Conservation (phyloP, 176 grass and related monocot genomes). For the Aegilops speltoides region DNA sequence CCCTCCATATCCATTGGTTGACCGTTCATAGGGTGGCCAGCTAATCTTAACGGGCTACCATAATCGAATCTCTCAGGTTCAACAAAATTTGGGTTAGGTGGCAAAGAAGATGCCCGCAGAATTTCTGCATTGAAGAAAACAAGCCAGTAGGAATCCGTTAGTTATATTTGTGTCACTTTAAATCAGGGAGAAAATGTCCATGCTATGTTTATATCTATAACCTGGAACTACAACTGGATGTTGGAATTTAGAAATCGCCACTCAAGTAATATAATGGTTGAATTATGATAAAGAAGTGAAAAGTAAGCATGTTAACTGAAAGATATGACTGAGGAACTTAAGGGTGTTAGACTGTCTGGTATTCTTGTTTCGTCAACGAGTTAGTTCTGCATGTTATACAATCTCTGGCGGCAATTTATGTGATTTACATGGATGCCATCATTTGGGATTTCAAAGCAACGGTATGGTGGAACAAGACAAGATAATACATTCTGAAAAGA, state of each 20-base stretch:
- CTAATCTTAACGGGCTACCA: slow-evolving; percentile 70
- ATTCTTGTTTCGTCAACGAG: background rate
- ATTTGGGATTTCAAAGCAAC: background rate
- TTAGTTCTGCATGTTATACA: background rate
- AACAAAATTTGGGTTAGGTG: slow-evolving; percentile 69
- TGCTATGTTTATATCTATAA: background rate
- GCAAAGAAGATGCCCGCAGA: slow-evolving; percentile 78
- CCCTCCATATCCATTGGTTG: slow-evolving; percentile 89
- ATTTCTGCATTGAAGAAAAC: slow-evolving; percentile 76
- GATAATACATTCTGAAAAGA: background rate
- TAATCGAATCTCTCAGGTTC: slow-evolving; percentile 77
- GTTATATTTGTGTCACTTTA: slow-evolving; percentile 14
- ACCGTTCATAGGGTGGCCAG: slow-evolving; percentile 54
- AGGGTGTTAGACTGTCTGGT: background rate
- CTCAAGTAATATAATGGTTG: background rate
- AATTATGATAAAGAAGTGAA: slow-evolving; percentile 16
- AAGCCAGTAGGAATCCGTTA: background rate
- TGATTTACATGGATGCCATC: background rate
- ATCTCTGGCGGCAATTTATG: background rate
- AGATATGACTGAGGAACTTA: background rate
- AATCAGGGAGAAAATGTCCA: slow-evolving; percentile 6
- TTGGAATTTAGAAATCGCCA: slow-evolving; percentile 2
- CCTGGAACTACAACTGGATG: background rate
- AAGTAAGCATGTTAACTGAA: background rate
- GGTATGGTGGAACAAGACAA: background rate